Conservation (phyloP, 768 basidiomycete species). For the Termitomyces sp. region DNA sequence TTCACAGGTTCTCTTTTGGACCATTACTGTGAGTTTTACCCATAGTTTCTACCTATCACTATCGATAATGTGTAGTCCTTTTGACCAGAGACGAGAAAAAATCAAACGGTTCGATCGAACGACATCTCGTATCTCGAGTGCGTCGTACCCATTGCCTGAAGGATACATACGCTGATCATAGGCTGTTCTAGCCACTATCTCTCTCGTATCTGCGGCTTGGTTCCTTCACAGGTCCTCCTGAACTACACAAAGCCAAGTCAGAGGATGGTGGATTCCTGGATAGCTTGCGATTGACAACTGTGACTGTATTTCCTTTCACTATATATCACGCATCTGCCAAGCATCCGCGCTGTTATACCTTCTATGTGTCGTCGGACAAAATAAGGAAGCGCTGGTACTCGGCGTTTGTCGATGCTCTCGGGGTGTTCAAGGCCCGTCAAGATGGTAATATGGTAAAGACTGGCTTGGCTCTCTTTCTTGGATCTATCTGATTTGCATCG, state of each 20-base stretch:
- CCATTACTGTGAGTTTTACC: constrained; percentile 57
- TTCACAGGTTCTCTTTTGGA: constrained; percentile 65
- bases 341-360: constrained; percentile 59
- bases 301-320: constrained; percentile 70
- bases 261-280: constrained; percentile 59
- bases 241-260: constrained; percentile 56
- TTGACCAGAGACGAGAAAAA: constrained; percentile 58
- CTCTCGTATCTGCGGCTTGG: constrained; percentile 74
- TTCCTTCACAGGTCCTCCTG: constrained; percentile 53
- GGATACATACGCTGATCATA: not conserved
- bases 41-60: not conserved
- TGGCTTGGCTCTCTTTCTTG: not conserved
- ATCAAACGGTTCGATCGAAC: constrained; percentile 40
- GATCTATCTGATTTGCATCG: not conserved
- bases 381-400: constrained; percentile 60
- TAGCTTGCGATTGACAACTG: constrained; percentile 43
- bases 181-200: constrained; percentile 61
- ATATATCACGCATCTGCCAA: constrained; percentile 65
- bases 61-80: constrained; percentile 40
- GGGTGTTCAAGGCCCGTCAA: constrained; percentile 55
- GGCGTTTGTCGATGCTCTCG: constrained; percentile 57
- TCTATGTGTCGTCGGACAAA: constrained; percentile 58
- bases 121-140: constrained; percentile 64
- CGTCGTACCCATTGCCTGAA: constrained; percentile 16
- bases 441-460: constrained; percentile 67